Evolutionary conservation across 2,329 filamentous ascomycete species (phyloP).

Genomic region (Malbranchea zuffiana): DNA sequence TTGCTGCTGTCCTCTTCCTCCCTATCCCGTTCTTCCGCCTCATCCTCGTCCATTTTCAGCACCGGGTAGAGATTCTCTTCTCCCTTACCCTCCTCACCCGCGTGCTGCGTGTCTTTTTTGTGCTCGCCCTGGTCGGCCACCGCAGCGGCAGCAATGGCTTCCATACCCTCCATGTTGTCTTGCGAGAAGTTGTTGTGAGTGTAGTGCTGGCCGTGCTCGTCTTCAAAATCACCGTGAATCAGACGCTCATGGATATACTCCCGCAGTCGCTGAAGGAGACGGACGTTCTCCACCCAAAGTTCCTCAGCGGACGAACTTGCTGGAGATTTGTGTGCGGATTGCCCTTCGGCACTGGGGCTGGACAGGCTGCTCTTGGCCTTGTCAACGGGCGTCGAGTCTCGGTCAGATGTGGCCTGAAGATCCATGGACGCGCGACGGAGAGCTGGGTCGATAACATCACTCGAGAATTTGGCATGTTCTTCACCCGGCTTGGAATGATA

Average conservation of each 20-base stretch:
- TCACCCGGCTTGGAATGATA: constrained; percentile 10
- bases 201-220: constrained; percentile 35
- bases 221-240: constrained; percentile 41
- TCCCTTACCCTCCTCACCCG: neutral
- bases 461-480: constrained; percentile 22
- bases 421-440: constrained; percentile 21
- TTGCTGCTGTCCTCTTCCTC: constrained; percentile 28
- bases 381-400: neutral
- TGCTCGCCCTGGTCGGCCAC: constrained; percentile 15
- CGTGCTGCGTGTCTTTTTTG: neutral
- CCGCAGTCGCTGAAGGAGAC: constrained; percentile 51
- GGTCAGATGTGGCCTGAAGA: constrained; percentile 1
- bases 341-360: neutral
- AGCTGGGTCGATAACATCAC: constrained; percentile 35
- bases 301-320: constrained; percentile 22
- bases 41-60: constrained; percentile 15
- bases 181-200: constrained; percentile 27
- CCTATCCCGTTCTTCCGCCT: no score
- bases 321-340: constrained; percentile 16
- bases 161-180: constrained; percentile 14
- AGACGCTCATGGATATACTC: constrained; percentile 47
- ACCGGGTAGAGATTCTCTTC: constrained; percentile 19
- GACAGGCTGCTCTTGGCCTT: neutral
- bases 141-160: constrained; percentile 19
- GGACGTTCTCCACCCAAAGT: constrained; percentile 54